Evolutionary conservation across 345 rosid genomes (phyloP).

Genomic region (Lumnitzera racemosa): DNA sequence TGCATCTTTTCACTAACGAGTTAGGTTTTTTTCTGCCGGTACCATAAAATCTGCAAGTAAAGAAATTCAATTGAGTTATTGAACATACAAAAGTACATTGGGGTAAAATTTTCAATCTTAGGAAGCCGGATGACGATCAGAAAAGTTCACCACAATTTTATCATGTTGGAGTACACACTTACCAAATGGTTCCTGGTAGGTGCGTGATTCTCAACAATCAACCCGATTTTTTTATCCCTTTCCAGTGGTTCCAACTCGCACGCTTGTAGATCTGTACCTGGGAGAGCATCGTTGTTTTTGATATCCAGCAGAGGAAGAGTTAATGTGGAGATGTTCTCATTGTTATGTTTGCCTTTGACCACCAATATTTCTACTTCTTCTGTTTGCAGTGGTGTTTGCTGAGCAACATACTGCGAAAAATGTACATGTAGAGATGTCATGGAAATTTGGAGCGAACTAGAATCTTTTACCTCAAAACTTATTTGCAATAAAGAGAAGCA

Average conservation of each 20-base stretch:
- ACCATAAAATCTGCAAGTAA: conserved; percentile 40
- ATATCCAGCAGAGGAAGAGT: conserved; percentile 17
- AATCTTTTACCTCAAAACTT: neutral
- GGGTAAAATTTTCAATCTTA: too few species aligned
- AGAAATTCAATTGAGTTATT: neutral
- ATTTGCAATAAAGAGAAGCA: too few species aligned
- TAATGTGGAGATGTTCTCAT: conserved; percentile 8
- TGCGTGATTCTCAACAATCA: conserved; percentile 21
- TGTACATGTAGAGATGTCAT: conserved; percentile 5
- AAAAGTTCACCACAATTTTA: too few species aligned
- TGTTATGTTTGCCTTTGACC: conserved; percentile 31
- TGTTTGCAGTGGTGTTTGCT: conserved; percentile 46
- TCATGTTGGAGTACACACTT: conserved; percentile 1
- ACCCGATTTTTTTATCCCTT: conserved; percentile 42
- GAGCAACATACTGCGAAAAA: conserved; percentile 58
- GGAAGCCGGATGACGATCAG: too few species aligned
- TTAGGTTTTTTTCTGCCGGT: conserved; percentile 27
- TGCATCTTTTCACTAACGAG: too few species aligned
- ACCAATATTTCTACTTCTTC: conserved; percentile 66
- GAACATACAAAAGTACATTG: too few species aligned
- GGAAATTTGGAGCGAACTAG: neutral
- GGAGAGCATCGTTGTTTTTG: neutral
- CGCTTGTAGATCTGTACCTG: neutral
- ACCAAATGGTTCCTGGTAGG: conserved; percentile 34
- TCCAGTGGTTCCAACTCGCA: conserved; percentile 43